Evolutionary conservation across 257 asterid genomes (phyloP), one percentile per base, ranked within the genome.

Genomic region (Primulina huaijiensis): DNA sequence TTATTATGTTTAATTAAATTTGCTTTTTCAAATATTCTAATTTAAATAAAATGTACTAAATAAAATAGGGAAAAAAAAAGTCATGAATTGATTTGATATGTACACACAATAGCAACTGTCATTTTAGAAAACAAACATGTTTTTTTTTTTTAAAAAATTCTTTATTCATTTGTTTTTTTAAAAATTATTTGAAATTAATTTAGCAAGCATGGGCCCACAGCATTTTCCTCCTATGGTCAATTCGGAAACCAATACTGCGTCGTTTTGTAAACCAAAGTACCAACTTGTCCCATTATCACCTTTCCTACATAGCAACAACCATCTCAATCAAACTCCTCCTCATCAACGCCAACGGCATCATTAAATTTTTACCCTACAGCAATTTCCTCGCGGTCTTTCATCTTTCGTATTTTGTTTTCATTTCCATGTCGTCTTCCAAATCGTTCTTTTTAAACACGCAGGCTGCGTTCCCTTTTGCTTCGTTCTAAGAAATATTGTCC

Each of bases 251-350:
- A n/a, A 75, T 50, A 79, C 80, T 3, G 1, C 59, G 77, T 72
- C 75, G 71, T 79, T 72, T 75, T 37, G 17, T 68, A 63, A 19
- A 59, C 43, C 80, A 21, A 19, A 46, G 62, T 67, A 50, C 2
- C 37, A 6, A n/a, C 74, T 53, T 66, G 74, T 17, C 50, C 23
- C 30, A 16, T 72, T 62, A 64, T 31, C 68, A 10, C 55, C 21
- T 62, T 19, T 20, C 60, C n/a, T 17, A 33, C 37, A 53, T 5
- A 14, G 46, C 46, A 37, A 43, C 46, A 37, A 43, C 60, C 60
- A 8, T 11, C 57, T 37, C 58, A 3, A 4, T 37, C 27, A 2
- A 20, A 10, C 40, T 27, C 34, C 35, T 74, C 11, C 11, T 7
- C 25, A 5, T 60, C 38, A 73, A 34, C 30, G 9, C 31, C 69